A percentile compares a stretch with the other conserved stretches of the same genome.
phyloP scores from a whole-genome alignment of 495 filamentous ascomycete species.

The Astrocystis sublimbata region DNA sequence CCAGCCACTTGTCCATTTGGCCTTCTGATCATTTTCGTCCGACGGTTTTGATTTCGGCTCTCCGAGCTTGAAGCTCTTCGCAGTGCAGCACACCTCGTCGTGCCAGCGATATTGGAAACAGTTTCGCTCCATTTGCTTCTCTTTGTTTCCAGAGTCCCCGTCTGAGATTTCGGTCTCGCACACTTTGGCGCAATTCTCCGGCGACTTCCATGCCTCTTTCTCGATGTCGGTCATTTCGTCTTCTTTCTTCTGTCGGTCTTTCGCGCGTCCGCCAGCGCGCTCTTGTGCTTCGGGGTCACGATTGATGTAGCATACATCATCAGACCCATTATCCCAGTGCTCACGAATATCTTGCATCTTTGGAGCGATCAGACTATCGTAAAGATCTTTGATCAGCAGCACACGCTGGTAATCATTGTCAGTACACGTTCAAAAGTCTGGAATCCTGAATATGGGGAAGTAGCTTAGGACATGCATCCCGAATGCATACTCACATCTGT shows the following conservation, averaged over 20 bases:
- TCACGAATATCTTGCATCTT: constrained; percentile 36
- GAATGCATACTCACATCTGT: constrained; percentile 29
- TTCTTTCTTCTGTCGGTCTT: constrained; percentile 33
- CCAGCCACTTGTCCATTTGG: constrained; percentile 37
- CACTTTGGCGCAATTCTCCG: constrained; percentile 42
- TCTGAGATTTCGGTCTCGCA: constrained; percentile 36
- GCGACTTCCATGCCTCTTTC: constrained; percentile 39
- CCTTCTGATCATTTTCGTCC: constrained; percentile 18
- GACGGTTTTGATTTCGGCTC: constrained; percentile 30
- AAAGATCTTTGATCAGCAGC: constrained; percentile 45
- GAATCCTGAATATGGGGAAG: neutral
- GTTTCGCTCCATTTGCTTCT: constrained; percentile 30
- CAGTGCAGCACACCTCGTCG: constrained; percentile 37
- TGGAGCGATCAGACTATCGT: constrained; percentile 39
- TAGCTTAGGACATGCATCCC: neutral
- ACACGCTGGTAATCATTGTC: constrained; percentile 20
- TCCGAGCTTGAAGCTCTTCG: constrained; percentile 37
- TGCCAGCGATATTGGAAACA: constrained; percentile 43
- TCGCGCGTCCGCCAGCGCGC: constrained; percentile 18
- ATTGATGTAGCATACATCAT: constrained; percentile 39
- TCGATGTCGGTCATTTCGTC: constrained; percentile 39
- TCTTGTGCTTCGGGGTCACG: constrained; percentile 32
- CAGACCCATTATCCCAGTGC: constrained; percentile 49
- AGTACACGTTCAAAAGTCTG: neutral
- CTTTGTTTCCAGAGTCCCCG: constrained; percentile 32